Base-by-base conservation (phyloP, 495 filamentous ascomycete species). In the Penicillium malachiteum region DNA sequence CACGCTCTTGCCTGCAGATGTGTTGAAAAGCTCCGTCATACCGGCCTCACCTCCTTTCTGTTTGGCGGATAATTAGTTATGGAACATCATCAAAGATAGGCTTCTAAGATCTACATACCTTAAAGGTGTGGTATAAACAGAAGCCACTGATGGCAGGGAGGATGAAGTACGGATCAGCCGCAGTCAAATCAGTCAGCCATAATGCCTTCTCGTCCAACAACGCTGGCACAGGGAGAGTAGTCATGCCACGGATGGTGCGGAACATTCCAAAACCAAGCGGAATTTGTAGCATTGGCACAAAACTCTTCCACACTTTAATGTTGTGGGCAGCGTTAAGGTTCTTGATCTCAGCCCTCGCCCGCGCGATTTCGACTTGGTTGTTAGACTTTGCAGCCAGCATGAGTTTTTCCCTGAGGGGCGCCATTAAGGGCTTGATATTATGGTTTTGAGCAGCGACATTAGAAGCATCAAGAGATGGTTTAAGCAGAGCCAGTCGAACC, bases 171-270 rank as follows among this genome's bases (percentile, higher is more conserved):
- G 95, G 92, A 69, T 99, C 94, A 1, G 81, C 50, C 10, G 88
- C 66, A 1, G 92, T 88, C 52, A 99, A 72, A 63, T 99, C 87
- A 5, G 71, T 71, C 58, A 97, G 81, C 95, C 95, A 97, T 11
- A 80, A 69, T 7, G 84, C 54, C 3, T 89, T 85, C 32, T 88
- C 91, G 8, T 70, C 71, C 51, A 87, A 78, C 52, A 97, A 57
- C 1, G 82, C 88, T 0, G 92, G 92, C 6, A 96, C 89, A 1
- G 94, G 93, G 26, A 98, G 66, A 14, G 68, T 57, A 3, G 85
- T 66, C 91, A 96, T 96, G 47, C 75, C 85, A 30, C 82, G 74
- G 53, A 92, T 57, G n/a, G 92, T 72, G 51, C 89, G 81, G 74
- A 90, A 97, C 54, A 86, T 85, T 54, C 92, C 90, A 63, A 83